A percentile compares a stretch with the other conserved stretches of the same genome.
Conservation (phyloP, 441 rosid species). For the Melianthus villosus region DNA sequence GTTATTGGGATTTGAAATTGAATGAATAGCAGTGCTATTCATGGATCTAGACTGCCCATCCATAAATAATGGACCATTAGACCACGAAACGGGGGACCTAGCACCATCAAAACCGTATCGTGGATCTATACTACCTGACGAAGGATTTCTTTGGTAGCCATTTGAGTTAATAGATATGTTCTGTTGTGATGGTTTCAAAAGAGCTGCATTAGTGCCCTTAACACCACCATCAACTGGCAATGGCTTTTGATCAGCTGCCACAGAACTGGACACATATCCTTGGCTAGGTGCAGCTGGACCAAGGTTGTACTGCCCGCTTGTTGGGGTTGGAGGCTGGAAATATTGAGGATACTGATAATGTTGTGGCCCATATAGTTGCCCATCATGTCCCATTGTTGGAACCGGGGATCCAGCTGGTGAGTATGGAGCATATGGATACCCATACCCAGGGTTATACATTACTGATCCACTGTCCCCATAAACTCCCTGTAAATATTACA, state of each 20-base stretch:
- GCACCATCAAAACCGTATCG: slow-evolving; percentile 30
- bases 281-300: slow-evolving; percentile 28
- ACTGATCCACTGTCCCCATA: slow-evolving; percentile 51
- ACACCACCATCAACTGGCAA: slow-evolving; percentile 31
- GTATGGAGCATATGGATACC: slow-evolving; percentile 54
- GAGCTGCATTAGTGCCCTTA: slow-evolving; percentile 28
- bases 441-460: slow-evolving; percentile 50
- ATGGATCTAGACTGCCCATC: slow-evolving; percentile 38
- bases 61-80: slow-evolving; percentile 27
- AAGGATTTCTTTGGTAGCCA: slow-evolving; percentile 29
- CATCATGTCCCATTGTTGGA: slow-evolving; percentile 53
- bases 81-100: slow-evolving; percentile 29
- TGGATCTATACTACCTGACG: slow-evolving; percentile 38
- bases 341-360: slow-evolving; percentile 61
- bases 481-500: slow-evolving; percentile 30
- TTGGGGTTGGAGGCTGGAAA: slow-evolving; percentile 38
- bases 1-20: slow-evolving; percentile 32
- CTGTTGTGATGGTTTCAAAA: slow-evolving; percentile 34
- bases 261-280: slow-evolving; percentile 29
- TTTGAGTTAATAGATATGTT: slow-evolving; percentile 23
- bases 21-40: slow-evolving; percentile 18
- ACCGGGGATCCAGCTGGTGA: slow-evolving; percentile 60
- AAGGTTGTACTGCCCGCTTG: slow-evolving; percentile 34
- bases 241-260: slow-evolving; percentile 38
- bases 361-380: slow-evolving; percentile 57